phyloP scores from a whole-genome alignment of 2,329 filamentous ascomycete species.

The Xylaria sp. region DNA sequence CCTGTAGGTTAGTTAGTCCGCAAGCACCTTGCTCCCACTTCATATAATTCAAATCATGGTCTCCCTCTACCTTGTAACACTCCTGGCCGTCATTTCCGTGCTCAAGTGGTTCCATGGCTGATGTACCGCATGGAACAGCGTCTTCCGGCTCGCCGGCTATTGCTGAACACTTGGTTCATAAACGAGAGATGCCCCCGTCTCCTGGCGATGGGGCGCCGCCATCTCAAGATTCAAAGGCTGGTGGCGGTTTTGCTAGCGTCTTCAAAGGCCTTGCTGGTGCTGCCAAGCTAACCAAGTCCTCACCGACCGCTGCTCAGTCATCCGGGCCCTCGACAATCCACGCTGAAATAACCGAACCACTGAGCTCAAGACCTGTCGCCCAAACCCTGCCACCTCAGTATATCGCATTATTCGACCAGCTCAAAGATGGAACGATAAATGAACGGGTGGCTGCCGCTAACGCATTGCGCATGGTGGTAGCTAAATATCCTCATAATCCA shows the following conservation, averaged over 20 bases:
- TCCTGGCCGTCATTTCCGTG: background rate
- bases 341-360: conserved; percentile 58
- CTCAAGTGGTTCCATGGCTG: conserved; percentile 44
- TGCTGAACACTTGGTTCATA: conserved; percentile 52
- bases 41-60: conserved; percentile 4
- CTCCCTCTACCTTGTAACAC: background rate
- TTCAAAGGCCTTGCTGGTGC: conserved; percentile 70
- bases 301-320: conserved; percentile 57
- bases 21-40: conserved; percentile 4
- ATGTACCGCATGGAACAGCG: conserved; percentile 59
- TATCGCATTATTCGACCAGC: conserved; percentile 64
- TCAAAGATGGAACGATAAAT: conserved; percentile 63
- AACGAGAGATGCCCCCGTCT: conserved; percentile 67
- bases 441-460: conserved; percentile 69
- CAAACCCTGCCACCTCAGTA: conserved; percentile 63
- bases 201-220: conserved; percentile 67
- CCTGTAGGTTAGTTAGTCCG: conserved; percentile 27
- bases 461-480: conserved; percentile 65
- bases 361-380: conserved; percentile 56
- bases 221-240: conserved; percentile 64
- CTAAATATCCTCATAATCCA: conserved; percentile 68
- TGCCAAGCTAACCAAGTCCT: conserved; percentile 64
- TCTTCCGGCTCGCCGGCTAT: conserved; percentile 57
- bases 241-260: conserved; percentile 70
- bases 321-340: conserved; percentile 49